Conservation (phyloP, 139 green algal species). For the Chlorella sp. region DNA sequence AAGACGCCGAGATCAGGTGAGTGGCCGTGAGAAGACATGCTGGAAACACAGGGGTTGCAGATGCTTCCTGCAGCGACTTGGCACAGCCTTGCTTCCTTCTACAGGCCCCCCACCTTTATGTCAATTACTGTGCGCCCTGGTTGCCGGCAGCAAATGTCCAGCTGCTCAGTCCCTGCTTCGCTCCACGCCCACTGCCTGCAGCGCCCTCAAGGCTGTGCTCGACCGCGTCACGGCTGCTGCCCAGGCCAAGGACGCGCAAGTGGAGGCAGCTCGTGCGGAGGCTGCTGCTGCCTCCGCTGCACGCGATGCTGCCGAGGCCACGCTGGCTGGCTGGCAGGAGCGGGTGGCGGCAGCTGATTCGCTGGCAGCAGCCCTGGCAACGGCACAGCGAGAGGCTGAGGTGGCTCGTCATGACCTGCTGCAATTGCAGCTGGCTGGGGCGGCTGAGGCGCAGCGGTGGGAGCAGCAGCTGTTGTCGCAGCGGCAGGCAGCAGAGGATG, state of each 20-base stretch:
- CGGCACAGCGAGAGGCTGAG: background rate
- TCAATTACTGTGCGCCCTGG: no score
- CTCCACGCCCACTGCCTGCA: background rate
- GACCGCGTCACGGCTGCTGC: constrained; percentile 20
- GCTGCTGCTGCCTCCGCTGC: background rate
- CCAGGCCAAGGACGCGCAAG: constrained; percentile 26
- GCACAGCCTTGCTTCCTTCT: background rate
- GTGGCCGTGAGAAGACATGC: no score
- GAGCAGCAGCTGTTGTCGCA: constrained; percentile 14
- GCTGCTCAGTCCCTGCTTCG: no score
- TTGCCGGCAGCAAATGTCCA: no score
- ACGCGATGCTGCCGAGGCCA: background rate
- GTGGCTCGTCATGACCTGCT: background rate
- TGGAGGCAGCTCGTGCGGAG: background rate
- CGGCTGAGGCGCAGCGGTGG: constrained; percentile 7
- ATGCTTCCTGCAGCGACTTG: background rate
- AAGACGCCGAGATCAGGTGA: constrained; percentile 27
- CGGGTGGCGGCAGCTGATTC: background rate
- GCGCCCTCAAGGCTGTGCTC: constrained; percentile 26
- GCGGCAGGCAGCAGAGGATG: background rate
- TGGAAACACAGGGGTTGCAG: no score
- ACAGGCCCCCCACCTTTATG: background rate
- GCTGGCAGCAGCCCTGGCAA: background rate
- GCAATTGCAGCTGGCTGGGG: background rate
- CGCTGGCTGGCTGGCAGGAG: background rate